Evolutionary conservation across 306 rosid species (phyloP), one percentile per base, ranked within the genome.

Genomic region (Cucurbita moschata): DNA sequence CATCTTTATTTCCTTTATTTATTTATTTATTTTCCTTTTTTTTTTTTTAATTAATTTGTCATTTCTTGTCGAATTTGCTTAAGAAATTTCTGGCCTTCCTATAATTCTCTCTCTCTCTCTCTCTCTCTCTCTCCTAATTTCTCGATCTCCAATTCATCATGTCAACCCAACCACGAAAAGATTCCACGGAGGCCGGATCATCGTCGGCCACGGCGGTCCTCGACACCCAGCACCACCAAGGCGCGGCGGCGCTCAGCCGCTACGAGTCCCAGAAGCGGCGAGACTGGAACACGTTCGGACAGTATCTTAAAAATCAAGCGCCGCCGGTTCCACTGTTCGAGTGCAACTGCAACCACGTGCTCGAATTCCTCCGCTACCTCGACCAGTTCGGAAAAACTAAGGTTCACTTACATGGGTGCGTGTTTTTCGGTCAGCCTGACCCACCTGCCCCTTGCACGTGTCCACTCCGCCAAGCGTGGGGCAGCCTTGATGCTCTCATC

Each of bases 381-480:
- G 93, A 88, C 64, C 93, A 88, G 71, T 88, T 88, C 8, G 93
- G 93, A 10, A 88, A 88, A 74, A 88, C 93, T 1, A 88, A 88
- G 85, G 88, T 88, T 72, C 93, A 88, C 14, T 52, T 71, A 21
- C 84, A 77, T 38, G 86, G 90, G 11, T 88, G 93, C 54, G 82
- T 84, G 53, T 88, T 86, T 38, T 88, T 86, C 9, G 93, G 93
- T 46, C 93, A 86, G 65, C 93, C 90, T 1, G 93, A 88, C 74
- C 93, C 93, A 10, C 93, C 93, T 0, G 88, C 93, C 1, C 88
- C 93, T 2, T 88, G 93, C 54, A 81, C 88, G 10, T 88, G 93
- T 64, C 93, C 93, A 0, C 87, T 86, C 23, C 53, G 83, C 40
- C 93, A 88, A 65, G 93, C 93, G 1, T 88, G 93, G 93, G 93